A percentile compares a stretch with the other conserved stretches of the same genome.
Conservation (phyloP, 2,329 filamentous ascomycete species). For the Xylariaceae sp. region DNA sequence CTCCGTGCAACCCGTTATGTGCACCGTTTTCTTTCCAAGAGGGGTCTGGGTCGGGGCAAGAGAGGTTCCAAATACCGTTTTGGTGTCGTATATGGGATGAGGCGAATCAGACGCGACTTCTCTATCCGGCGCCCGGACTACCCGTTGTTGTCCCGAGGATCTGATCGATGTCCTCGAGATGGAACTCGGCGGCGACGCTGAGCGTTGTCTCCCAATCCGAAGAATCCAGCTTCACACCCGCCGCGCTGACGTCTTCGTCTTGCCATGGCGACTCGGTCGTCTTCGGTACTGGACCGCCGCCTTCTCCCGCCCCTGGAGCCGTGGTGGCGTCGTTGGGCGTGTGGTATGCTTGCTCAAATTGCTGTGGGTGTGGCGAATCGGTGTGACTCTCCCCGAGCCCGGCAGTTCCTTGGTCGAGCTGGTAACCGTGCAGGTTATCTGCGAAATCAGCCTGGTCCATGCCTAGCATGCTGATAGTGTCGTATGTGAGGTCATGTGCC, state of each 20-base stretch:
- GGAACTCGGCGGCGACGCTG: slow-evolving; percentile 19
- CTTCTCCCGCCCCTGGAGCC: slow-evolving; percentile 8
- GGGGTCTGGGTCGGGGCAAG: not conserved
- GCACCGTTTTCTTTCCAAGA: not conserved
- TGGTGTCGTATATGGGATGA: not conserved
- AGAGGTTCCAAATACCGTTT: not conserved
- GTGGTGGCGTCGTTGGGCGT: slow-evolving; percentile 7
- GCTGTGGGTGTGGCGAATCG: slow-evolving; percentile 18
- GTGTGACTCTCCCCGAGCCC: slow-evolving; percentile 17
- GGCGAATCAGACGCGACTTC: not conserved
- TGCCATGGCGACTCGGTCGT: slow-evolving; percentile 19
- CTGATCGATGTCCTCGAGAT: slow-evolving; percentile 25
- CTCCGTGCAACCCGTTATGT: not conserved
- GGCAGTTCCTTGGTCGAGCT: slow-evolving; percentile 16
- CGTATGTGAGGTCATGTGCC: slow-evolving; percentile 14
- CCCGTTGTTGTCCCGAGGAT: slow-evolving; percentile 26
- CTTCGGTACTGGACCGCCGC: not conserved
- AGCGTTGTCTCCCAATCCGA: slow-evolving; percentile 27
- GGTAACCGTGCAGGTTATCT: slow-evolving; percentile 20
- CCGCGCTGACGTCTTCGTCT: slow-evolving; percentile 10
- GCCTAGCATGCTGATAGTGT: slow-evolving; percentile 23
- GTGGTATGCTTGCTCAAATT: slow-evolving; percentile 20
- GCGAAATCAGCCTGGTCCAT: slow-evolving; percentile 19
- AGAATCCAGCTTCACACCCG: slow-evolving; percentile 14
- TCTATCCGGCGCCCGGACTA: slow-evolving; percentile 17